Base-by-base conservation (phyloP, 2,329 filamentous ascomycete species). In the Curvularia spicifera region DNA sequence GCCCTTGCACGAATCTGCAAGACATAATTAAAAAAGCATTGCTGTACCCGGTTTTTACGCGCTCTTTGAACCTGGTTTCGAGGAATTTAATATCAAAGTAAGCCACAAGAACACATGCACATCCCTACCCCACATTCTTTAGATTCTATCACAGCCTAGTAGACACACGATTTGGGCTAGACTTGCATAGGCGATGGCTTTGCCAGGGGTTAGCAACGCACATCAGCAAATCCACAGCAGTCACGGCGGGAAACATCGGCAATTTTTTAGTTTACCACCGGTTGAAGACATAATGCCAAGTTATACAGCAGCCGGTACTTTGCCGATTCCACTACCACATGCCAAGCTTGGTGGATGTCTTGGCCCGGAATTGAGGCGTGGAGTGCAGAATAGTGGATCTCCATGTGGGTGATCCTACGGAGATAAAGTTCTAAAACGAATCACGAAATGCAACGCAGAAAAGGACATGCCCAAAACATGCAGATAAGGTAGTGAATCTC, bases 11-110 rank as follows among this genome's bases (percentile, higher is more conserved):
- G 8, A 29, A 53, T 49, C 56, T 55, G 56, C 45, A 58, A 26
- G 20, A 54, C 13, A 45, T 40, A 45, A 44, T 47, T 40, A 49
- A 58, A 53, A 54, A 20, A 49, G 20, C 45, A 49, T 53, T 26
- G 44, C 55, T 53, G 44, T 46, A 53, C 39, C 55, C 55, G 55
- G 51, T 46, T 40, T 58, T 58, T 55, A 50, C 45, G 51, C 56
- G 51, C 51, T 55, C 29, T 46, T 22, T 40, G 24, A 45, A 53
- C 45, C 44, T 31, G 56, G 56, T 50, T 58, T 51, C 43, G 45
- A 58, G 51, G 51, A 58, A 28, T 51, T 58, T 58, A 55, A 58
- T 58, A 58, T 58, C 49, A 55, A 40, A 26, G 20, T 31, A 40
- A 39, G 56, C 56, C 56, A 58, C 55, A 33, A 49, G 18, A 37